These are phyloP conservation scores for Pichia sp. DNA, from an alignment of 1,139 yeast genomes.

Conservation along the genomic window DNA sequence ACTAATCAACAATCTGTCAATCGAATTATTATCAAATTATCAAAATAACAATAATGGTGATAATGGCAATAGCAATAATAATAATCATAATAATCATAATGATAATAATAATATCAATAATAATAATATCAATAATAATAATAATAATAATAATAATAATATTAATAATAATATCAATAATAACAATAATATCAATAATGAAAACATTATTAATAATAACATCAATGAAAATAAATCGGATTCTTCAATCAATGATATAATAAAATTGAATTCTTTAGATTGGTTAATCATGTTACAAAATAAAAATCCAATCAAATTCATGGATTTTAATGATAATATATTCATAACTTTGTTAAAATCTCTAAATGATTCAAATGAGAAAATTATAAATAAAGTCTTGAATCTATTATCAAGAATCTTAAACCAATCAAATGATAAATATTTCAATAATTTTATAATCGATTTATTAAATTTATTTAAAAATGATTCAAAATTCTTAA, in stretches of 20 bases:
- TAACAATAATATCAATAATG: conserved; percentile 45
- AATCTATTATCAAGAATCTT: conserved; percentile 76
- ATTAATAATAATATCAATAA: conserved; percentile 24
- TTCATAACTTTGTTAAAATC: conserved; percentile 76
- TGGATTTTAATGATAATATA: conserved; percentile 57
- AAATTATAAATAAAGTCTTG: conserved; percentile 72
- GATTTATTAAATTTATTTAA: conserved; percentile 67
- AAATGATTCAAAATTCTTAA: conserved; percentile 54
- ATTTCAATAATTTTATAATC: conserved; percentile 69
- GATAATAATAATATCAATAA: neutral
- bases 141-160: conserved; percentile 25
- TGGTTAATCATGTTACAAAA: conserved; percentile 85
- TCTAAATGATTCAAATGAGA: conserved; percentile 78
- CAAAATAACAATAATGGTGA: neutral
- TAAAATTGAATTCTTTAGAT: conserved; percentile 79
- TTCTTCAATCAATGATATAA: conserved; percentile 56
- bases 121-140: neutral
- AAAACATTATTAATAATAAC: conserved; percentile 26
- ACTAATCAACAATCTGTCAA: conserved; percentile 52
- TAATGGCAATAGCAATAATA: conserved; percentile 24
- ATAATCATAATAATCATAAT: neutral
- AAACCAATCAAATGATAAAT: conserved; percentile 66
- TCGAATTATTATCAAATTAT: conserved; percentile 40
- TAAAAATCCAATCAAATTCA: conserved; percentile 58
- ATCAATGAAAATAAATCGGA: too few relatives aligned